Conservation (phyloP, 1,139 yeast genomes). For the Hyphopichia pseudoburtonii region DNA sequence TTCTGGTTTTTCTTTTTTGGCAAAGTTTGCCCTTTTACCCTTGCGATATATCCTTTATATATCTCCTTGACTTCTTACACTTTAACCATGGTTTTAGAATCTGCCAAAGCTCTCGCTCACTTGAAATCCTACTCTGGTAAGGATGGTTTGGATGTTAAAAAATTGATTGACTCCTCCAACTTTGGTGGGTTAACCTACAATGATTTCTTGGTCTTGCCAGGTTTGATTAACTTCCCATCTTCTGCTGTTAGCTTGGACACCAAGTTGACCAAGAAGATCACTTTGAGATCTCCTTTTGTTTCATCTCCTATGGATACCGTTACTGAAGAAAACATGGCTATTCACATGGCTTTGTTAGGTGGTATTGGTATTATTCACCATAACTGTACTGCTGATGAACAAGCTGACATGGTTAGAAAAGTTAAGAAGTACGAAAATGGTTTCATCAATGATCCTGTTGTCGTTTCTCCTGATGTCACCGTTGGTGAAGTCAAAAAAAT, state of each 20-base stretch:
- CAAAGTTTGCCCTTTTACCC: slow-evolving; percentile 39
- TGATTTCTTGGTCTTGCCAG: slow-evolving; percentile 93
- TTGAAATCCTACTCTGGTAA: slow-evolving; percentile 63
- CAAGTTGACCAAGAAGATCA: slow-evolving; percentile 84
- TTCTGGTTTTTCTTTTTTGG: slow-evolving; percentile 39
- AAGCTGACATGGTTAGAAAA: slow-evolving; percentile 96
- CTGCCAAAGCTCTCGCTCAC: slow-evolving; percentile 65
- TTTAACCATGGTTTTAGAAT: slow-evolving; percentile 45
- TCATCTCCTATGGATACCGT: slow-evolving; percentile 99
- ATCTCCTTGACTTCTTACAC: slow-evolving; percentile 1
- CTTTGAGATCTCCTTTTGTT: slow-evolving; percentile 90
- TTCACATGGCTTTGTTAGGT: slow-evolving; percentile 96
- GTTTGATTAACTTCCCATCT: slow-evolving; percentile 88
- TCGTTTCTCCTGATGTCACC: slow-evolving; percentile 69
- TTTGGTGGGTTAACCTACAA: slow-evolving; percentile 98
- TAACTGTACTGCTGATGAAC: slow-evolving; percentile 95
- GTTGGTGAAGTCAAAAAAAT: slow-evolving; percentile 79
- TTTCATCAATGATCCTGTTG: slow-evolving; percentile 92
- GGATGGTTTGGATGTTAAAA: slow-evolving; percentile 84
- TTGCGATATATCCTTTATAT: slow-evolving; percentile 6
- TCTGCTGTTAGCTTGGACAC: slow-evolving; percentile 75
- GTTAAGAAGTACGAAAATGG: slow-evolving; percentile 98
- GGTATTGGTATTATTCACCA: slow-evolving; percentile 99
- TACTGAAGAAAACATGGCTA: slow-evolving; percentile 97
- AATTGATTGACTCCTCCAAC: slow-evolving; percentile 83